A percentile compares a stretch with the other conserved stretches of the same genome.
Evolutionary conservation across 2,329 filamentous ascomycete genomes (phyloP).

Genomic region (Elsinoe australis): DNA sequence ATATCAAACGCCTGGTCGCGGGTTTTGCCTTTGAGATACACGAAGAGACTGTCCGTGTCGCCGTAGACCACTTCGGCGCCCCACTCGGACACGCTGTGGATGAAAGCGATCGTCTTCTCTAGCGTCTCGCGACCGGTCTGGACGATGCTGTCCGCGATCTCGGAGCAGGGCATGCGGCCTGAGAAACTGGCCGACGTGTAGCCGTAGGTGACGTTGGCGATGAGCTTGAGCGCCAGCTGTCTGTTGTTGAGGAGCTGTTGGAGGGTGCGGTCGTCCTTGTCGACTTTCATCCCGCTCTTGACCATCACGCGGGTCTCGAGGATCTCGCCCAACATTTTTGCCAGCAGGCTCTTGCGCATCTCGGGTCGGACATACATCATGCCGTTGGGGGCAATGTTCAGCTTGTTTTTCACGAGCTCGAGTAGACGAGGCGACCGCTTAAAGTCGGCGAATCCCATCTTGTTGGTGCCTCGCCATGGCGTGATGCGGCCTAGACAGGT

Average conservation of each 20-base stretch:
- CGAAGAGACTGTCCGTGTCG: conserved; percentile 91
- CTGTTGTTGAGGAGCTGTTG: conserved; percentile 87
- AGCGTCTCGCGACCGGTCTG: conserved; percentile 92
- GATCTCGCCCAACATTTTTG: conserved; percentile 95
- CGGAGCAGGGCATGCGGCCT: conserved; percentile 92
- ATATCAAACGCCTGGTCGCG: conserved; percentile 85
- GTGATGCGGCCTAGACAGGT: conserved; percentile 83
- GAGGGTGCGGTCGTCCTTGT: conserved; percentile 77
- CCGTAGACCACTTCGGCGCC: conserved; percentile 95
- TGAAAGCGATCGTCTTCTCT: conserved; percentile 84
- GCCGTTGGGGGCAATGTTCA: conserved; percentile 91
- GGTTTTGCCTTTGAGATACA: conserved; percentile 80
- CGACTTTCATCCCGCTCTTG: conserved; percentile 90
- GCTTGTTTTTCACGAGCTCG: conserved; percentile 69
- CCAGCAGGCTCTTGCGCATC: conserved; percentile 81
- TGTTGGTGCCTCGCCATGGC: conserved; percentile 82
- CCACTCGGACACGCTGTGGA: conserved; percentile 82
- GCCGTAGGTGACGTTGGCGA: conserved; percentile 98
- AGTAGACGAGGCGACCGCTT: conserved; percentile 66
- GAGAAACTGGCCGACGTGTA: conserved; percentile 97
- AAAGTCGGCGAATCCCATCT: conserved; percentile 92
- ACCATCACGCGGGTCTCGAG: conserved; percentile 96
- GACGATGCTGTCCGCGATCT: conserved; percentile 97
- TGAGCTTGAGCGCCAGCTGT: conserved; percentile 86
- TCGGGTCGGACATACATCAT: conserved; percentile 88